Evolutionary conservation across 768 basidiomycete species (phyloP).

Genomic region (Cystofilobasidium ferigula): DNA sequence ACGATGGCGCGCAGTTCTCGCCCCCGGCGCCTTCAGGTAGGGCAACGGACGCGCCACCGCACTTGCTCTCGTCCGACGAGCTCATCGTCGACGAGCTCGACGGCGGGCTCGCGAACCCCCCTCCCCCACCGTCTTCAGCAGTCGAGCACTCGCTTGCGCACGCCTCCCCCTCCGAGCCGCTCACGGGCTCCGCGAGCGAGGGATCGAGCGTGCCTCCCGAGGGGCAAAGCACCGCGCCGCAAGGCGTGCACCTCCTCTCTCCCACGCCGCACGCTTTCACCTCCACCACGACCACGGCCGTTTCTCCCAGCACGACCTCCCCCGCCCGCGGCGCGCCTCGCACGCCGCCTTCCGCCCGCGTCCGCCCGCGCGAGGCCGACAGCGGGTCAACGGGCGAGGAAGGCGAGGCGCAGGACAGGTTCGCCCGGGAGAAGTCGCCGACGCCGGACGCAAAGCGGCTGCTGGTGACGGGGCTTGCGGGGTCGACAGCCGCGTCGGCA

Average conservation of each 20-base stretch:
- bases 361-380: neutral
- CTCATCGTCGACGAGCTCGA: slow-evolving; percentile 6
- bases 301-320: neutral
- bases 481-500: too few species aligned
- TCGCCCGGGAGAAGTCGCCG: neutral
- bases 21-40: neutral
- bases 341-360: neutral
- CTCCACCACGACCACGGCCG: neutral
- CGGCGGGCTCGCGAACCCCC: neutral
- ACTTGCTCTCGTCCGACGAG: neutral
- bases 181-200: too few species aligned
- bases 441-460: neutral
- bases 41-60: neutral
- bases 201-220: neutral
- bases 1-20: neutral
- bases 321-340: neutral
- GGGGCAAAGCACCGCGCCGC: neutral
- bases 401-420: neutral
- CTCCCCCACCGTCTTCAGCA: too few species aligned
- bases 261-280: neutral
- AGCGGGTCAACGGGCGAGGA: neutral
- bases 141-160: too few species aligned
- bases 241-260: neutral
- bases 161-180: too few species aligned
- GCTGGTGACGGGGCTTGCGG: too few species aligned